Evolutionary conservation across 2,329 filamentous ascomycete genomes (phyloP), one percentile per base, ranked within the genome.

Genomic region (Rachicladosporium sp.): DNA sequence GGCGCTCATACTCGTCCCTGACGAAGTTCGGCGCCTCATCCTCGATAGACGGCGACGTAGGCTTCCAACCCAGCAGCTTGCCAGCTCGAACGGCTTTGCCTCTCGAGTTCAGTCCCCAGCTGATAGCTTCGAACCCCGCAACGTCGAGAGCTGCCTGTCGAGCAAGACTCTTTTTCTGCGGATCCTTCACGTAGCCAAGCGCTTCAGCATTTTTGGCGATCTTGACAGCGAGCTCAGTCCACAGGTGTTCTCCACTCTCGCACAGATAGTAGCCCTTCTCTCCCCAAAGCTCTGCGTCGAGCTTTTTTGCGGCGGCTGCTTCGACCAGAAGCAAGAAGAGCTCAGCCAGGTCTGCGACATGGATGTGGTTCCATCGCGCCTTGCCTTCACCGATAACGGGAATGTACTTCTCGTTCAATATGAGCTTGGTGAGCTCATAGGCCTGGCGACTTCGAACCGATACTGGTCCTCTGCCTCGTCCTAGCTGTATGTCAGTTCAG

Each of bases 241-340:
- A 87, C 15, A 60, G 60, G 54, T 80, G 74, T 37, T 70, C 60
- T 3, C 76, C 80, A 46, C 69, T 71, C 54, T 80, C 76, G 3
- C 71, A 65, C 43, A 87, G 75, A 59, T 76, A 85, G 51, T 86
- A 87, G 1, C 68, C 80, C 32, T 72, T 60, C 1, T 59, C 59
- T 2, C 78, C 78, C 69, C 81, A 85, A 0, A 67, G 59, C 13
- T 63, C 64, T 8, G 46, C 44, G 29, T 47, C 46, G 2, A 54
- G 51, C 10, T 62, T 59, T 6, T 64, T 55, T 2, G 66, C 51
- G 3, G 46, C 49, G 0, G 76, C 76, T 3, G 70, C 70, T 34
- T 75, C 69, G 2, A 71, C 67, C 0, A 83, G 64, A 4, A 67
- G 53, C 2, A 73, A 54, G 46, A 70, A 78, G 0, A 80, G 50